Base-by-base conservation (phyloP, 2,329 filamentous ascomycete species). In the Talaromyces funiculosus region DNA sequence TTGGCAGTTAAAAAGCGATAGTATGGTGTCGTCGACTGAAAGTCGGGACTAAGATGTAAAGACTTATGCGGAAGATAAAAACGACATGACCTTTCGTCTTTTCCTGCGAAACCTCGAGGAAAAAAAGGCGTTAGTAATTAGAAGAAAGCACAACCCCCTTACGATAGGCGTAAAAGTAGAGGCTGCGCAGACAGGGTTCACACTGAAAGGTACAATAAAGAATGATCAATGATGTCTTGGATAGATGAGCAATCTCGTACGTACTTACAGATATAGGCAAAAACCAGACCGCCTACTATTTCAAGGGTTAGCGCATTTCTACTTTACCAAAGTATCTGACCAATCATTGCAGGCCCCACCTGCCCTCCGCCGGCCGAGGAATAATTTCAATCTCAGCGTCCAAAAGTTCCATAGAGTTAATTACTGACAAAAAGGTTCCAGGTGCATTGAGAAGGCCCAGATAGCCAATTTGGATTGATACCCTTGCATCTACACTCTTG, bases 21-120 rank as follows among this genome's bases (percentile, higher is more conserved):
- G n/a, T 20, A 18, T 49, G 10, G 26, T 51, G 57, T 51, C 51
- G 49, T 53, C 57, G 54, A 40, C 47, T 22, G 18, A 51, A 43
- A 24, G 57, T 53, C 57, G 47, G 57, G 57, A 51, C 47, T 35
- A 43, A n/a, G 18, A 40, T 24, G 42, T 33, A 26, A 31, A 16
- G 22, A 61, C 14, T 54, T 61, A 61, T 38, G 53, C 53, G 45
- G 37, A 26, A 53, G 58, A 45, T 61, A 35, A 54, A 18, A 57
- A 49, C 18, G 57, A 63, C 54, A 62, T 58, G 61, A 51, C 49
- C 57, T 51, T 60, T 60, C 29, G 43, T 53, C 53, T 53, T 57
- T 47, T 51, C 58, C 35, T 51, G 38, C 60, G 54, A 42, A 45
- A 45, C 29, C 37, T 35, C 59, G 57, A 60, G 38, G 40, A 45